A percentile compares a stretch with the other conserved stretches of the same genome.
Evolutionary conservation across 192 early-diverging fungal species (phyloP).

Genomic region (Rhizophagus clarus): DNA sequence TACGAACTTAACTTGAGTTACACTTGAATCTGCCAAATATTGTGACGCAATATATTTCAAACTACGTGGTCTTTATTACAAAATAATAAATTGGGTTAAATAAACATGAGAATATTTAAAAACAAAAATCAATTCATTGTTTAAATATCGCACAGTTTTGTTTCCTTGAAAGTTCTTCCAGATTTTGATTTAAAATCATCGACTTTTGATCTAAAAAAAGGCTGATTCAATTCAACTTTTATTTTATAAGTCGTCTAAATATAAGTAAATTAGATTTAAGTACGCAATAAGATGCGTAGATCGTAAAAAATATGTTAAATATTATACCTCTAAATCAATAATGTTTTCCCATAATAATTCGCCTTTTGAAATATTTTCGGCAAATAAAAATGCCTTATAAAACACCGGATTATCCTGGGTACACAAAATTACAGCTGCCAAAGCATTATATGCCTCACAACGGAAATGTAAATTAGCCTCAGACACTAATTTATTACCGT

Average conservation of each 20-base stretch:
- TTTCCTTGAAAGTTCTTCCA: background rate
- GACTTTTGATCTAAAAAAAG: background rate
- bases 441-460: conserved; percentile 60
- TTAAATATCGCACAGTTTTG: background rate
- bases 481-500: conserved; percentile 27
- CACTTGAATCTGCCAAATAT: conserved; percentile 60
- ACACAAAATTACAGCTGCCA: conserved; percentile 54
- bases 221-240: background rate
- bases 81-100: background rate
- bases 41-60: conserved; percentile 57
- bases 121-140: background rate
- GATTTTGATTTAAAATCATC: conserved; percentile 10
- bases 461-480: conserved; percentile 42
- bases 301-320: no score
- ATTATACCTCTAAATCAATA: conserved; percentile 47
- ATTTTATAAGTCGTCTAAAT: background rate
- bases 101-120: background rate
- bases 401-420: conserved; percentile 60
- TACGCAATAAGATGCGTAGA: background rate
- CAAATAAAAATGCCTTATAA: conserved; percentile 62
- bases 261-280: background rate
- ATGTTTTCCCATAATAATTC: conserved; percentile 66
- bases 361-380: conserved; percentile 52
- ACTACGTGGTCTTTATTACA: background rate
- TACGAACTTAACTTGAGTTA: conserved; percentile 52